Conservation (phyloP, 2,329 filamentous ascomycete genomes). For the Talaromyces pinophilus region DNA sequence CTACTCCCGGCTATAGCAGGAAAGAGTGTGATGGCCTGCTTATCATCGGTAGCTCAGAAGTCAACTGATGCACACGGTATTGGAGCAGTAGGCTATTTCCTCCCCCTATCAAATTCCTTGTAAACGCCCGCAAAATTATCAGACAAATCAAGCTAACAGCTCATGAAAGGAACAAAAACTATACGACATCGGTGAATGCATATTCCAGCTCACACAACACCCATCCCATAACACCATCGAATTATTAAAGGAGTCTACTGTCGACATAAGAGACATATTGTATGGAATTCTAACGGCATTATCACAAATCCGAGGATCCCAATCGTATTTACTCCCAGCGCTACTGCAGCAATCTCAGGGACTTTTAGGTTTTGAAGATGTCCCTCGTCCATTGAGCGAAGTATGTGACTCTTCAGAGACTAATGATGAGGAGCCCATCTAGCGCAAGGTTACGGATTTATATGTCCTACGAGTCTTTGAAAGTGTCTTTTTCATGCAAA, state of each 20-base stretch:
- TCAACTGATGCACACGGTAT: constrained; percentile 12
- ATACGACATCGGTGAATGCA: constrained; percentile 9
- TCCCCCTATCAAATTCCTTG: neutral
- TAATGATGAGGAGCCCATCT: neutral
- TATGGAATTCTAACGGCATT: constrained; percentile 4
- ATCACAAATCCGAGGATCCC: constrained; percentile 7
- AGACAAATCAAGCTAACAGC: neutral
- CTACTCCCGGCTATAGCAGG: neutral
- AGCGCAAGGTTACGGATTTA: neutral
- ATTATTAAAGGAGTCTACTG: neutral
- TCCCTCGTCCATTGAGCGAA: neutral
- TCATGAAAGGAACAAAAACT: constrained; percentile 12
- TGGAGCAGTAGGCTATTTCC: neutral
- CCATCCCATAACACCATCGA: neutral
- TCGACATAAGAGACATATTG: constrained; percentile 1
- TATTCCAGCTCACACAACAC: constrained; percentile 1
- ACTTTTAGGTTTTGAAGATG: constrained; percentile 2
- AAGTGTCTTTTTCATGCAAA: neutral
- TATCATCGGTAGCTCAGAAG: constrained; percentile 16
- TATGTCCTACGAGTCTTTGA: neutral
- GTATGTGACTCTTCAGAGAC: neutral
- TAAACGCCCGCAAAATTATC: neutral
- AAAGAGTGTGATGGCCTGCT: constrained; percentile 12
- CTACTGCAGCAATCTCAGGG: constrained; percentile 8
- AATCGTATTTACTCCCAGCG: constrained; percentile 10